Conservation (phyloP, 371 early-diverging fungal species). For the Apophysomyces elegans region DNA sequence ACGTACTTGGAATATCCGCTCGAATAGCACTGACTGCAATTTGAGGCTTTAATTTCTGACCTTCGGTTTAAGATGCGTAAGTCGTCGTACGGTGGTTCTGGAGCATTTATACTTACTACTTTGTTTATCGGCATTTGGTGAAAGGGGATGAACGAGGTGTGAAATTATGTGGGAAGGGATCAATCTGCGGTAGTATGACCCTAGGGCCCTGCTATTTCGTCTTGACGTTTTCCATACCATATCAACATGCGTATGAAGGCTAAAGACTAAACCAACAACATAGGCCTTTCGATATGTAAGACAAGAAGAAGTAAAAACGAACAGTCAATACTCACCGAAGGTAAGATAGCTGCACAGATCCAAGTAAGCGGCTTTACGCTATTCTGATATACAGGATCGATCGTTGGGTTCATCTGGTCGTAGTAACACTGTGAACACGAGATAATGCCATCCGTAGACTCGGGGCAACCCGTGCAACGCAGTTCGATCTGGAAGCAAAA, state of each 20-base stretch:
- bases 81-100: background rate
- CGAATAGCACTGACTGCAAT: background rate
- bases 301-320: background rate
- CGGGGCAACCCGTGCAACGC: slow-evolving; percentile 60
- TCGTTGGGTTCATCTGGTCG: slow-evolving; percentile 69
- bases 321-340: slow-evolving; percentile 54
- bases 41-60: background rate
- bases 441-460: slow-evolving; percentile 30
- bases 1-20: background rate
- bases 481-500: slow-evolving; percentile 55
- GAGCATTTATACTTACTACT: background rate
- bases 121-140: slow-evolving; percentile 15
- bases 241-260: slow-evolving; percentile 89
- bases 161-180: slow-evolving; percentile 50
- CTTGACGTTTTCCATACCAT: slow-evolving; percentile 78
- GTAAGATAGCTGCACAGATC: slow-evolving; percentile 84
- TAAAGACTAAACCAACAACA: slow-evolving; percentile 91
- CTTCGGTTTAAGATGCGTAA: background rate
- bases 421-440: slow-evolving; percentile 69
- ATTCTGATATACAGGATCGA: slow-evolving; percentile 83
- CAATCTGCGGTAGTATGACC: slow-evolving; percentile 37
- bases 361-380: slow-evolving; percentile 88
- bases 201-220: slow-evolving; percentile 24
- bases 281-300: slow-evolving; percentile 62
- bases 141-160: slow-evolving; percentile 44